Conservation (phyloP, 352 stramenopile genomes). For the Phytopythium delawarense region DNA sequence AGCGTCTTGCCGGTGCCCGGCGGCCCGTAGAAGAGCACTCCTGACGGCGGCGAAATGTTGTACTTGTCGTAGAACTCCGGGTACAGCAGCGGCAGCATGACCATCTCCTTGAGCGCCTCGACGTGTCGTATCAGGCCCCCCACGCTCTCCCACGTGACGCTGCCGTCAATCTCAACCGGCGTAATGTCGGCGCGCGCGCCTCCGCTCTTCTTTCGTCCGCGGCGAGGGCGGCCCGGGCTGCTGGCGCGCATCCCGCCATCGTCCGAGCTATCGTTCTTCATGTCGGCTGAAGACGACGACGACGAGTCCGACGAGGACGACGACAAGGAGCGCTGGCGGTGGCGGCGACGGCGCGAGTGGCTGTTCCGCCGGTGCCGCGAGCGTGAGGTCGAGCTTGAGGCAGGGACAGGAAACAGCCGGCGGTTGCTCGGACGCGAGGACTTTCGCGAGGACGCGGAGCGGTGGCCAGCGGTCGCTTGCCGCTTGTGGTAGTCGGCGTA, state of each 20-base stretch:
- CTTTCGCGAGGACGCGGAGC: conserved; percentile 1
- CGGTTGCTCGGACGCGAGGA: conserved; percentile 14
- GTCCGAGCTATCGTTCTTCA: conserved; percentile 52
- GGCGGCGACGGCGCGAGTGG: conserved; percentile 18
- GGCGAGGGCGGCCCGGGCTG: conserved; percentile 25
- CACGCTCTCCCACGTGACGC: conserved; percentile 83
- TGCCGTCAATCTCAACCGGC: conserved; percentile 77
- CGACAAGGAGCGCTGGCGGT: conserved; percentile 35
- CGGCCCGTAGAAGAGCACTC: conserved; percentile 88
- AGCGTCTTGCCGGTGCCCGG: conserved; percentile 93
- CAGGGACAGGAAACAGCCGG: conserved; percentile 21
- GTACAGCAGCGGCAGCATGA: conserved; percentile 91
- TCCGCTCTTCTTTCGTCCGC: conserved; percentile 29
- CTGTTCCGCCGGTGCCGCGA: conserved; percentile 20
- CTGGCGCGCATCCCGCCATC: conserved; percentile 65
- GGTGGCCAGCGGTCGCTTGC: conserved; percentile 14
- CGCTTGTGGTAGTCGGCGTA: conserved; percentile 73
- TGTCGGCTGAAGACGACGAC: conserved; percentile 11
- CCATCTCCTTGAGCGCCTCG: conserved; percentile 91
- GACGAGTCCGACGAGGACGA: conserved; percentile 53
- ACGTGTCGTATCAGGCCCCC: conserved; percentile 85
- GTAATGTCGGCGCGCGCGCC: conserved; percentile 66
- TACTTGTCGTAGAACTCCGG: conserved; percentile 92
- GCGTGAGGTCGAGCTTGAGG: conserved; percentile 12
- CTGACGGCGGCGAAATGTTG: conserved; percentile 74